Conservation (phyloP, 257 asterid species). For the Solanum paucissectum region DNA sequence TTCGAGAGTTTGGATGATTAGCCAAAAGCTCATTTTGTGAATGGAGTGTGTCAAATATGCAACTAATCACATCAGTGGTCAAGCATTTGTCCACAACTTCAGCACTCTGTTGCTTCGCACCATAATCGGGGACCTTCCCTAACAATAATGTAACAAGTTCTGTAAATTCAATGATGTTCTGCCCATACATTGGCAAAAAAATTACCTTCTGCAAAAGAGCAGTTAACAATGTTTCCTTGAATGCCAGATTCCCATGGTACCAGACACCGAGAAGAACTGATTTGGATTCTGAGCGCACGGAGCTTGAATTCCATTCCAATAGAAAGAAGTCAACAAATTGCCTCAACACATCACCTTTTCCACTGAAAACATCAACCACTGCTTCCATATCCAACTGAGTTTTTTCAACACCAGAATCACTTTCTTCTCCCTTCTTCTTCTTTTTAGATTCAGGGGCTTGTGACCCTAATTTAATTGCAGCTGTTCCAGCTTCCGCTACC, state of each 20-base stretch:
- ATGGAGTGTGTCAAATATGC: slow-evolving; percentile 84
- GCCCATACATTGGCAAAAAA: slow-evolving; percentile 86
- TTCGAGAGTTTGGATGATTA: slow-evolving; percentile 98
- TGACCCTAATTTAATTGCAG: slow-evolving; percentile 52
- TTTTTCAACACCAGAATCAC: slow-evolving; percentile 61
- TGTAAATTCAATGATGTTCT: slow-evolving; percentile 72
- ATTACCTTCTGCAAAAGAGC: slow-evolving; percentile 77
- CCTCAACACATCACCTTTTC: slow-evolving; percentile 61
- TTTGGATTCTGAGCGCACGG: slow-evolving; percentile 91
- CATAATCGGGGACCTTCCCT: slow-evolving; percentile 62
- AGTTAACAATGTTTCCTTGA: slow-evolving; percentile 63
- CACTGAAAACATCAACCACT: slow-evolving; percentile 58
- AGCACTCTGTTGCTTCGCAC: slow-evolving; percentile 43
- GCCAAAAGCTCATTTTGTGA: slow-evolving; percentile 98
- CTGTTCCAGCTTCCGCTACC: slow-evolving; percentile 47
- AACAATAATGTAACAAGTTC: slow-evolving; percentile 79
- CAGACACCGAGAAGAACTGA: slow-evolving; percentile 80
- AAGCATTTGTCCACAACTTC: slow-evolving; percentile 89
- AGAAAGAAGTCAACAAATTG: slow-evolving; percentile 80
- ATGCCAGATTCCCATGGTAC: slow-evolving; percentile 77
- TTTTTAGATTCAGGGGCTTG: slow-evolving; percentile 68
- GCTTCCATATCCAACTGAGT: slow-evolving; percentile 93
- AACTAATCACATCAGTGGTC: slow-evolving; percentile 68
- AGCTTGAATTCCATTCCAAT: slow-evolving; percentile 90
- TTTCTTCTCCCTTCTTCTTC: slow-evolving; percentile 93